Base-by-base conservation (phyloP, 805 yeast species). In the Trichomonascus vanleenenianus region DNA sequence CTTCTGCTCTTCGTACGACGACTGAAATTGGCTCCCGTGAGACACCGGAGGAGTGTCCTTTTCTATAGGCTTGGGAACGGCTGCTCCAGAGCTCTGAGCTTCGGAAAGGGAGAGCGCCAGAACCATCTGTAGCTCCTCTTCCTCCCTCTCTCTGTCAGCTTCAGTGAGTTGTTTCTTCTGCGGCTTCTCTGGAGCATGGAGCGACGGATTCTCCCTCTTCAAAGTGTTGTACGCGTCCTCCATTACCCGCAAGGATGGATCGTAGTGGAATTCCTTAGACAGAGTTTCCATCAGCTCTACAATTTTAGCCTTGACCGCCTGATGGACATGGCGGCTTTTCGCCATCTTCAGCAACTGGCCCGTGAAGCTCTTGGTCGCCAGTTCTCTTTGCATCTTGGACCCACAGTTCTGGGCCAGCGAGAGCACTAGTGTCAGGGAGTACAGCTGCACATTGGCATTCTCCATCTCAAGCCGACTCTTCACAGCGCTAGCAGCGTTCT, bases 381-480 rank as follows among this genome's bases (percentile, higher is more conserved):
- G 74, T 52, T 76, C 79, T 39, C 71, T 79, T 53, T 76, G 78
- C 66, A 79, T 72, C 58, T 78, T 71, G 10, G 86, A 76, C 2
- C 89, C 89, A 61, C 91, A 83, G 60, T 83, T 84, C 58, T 83
- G 87, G 2, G 87, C 85, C 25, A 84, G 56, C 4, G 87, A 76
- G 25, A 74, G 72, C 16, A 81, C 56, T 38, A 69, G 58, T 8
- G 71, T 66, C 42, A 84, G 57, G 0, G 83, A 64, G 57, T 85
- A 71, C 42, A 84, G 61, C 35, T 81, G 74, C 2, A 80, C 78
- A 59, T 83, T 84, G 16, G 85, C 89, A 55, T 80, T 81, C 22
- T 67, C 64, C 32, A 69, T 68, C 22, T 64, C 64, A 20, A 83
- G 63, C 43, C 83, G 71, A 32, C 67, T 63, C 47, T 68, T 66